Conservation (phyloP, 176 grass and related monocot genomes). For the Rhynchospora pubera region DNA sequence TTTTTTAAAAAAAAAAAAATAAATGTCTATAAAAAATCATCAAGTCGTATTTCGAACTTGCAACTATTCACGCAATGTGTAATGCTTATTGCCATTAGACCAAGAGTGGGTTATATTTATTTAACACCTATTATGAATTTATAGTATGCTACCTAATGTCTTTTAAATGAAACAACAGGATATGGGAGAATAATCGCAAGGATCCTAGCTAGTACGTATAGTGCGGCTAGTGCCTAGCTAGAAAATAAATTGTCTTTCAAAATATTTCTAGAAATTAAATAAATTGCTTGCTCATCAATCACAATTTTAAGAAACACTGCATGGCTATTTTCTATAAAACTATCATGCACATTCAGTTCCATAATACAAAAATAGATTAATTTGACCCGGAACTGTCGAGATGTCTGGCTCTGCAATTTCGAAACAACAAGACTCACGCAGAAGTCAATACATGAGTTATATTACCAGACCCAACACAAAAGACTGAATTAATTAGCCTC, state of each 20-base stretch:
- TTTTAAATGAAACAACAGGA: no score
- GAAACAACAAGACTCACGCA: neutral
- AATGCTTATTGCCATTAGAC: no score
- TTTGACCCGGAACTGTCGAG: neutral
- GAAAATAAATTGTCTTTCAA: neutral
- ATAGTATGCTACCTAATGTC: no score
- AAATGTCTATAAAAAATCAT: no score
- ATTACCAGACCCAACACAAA: neutral
- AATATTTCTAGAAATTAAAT: neutral
- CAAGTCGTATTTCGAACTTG: no score
- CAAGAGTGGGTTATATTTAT: no score
- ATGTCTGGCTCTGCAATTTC: neutral
- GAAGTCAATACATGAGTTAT: neutral
- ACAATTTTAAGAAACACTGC: neutral
- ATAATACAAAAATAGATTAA: neutral
- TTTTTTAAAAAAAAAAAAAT: no score
- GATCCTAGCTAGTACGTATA: no score
- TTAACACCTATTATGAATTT: no score
- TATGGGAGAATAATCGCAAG: no score
- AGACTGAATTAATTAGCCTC: neutral
- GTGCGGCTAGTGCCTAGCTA: neutral
- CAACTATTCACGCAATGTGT: no score
- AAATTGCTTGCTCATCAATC: neutral
- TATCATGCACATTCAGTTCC: neutral
- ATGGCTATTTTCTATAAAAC: neutral